Evolutionary conservation across 1,139 yeast species (phyloP).

Genomic region (Casaregolazyma suthepensis): DNA sequence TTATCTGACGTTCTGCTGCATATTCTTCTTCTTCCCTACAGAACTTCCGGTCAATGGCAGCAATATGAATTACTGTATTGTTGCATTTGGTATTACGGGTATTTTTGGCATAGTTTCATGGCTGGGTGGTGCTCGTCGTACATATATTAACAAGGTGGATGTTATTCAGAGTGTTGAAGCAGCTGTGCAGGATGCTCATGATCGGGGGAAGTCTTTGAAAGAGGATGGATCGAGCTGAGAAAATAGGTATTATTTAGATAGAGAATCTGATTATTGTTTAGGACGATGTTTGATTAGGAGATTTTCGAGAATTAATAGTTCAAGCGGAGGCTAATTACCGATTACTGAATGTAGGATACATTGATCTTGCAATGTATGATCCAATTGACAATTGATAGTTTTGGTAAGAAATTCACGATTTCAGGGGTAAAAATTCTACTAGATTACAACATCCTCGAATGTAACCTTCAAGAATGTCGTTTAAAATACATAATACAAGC

Average conservation of each 20-base stretch:
- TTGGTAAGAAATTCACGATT: too few relatives aligned
- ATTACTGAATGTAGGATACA: too few relatives aligned
- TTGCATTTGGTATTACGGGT: slow-evolving; percentile 33
- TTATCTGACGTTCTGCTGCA: slow-evolving; percentile 54
- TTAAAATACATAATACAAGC: slow-evolving; percentile 32
- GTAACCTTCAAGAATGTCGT: slow-evolving; percentile 31
- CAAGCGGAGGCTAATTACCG: too few relatives aligned
- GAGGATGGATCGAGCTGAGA: neutral
- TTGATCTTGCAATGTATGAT: slow-evolving; percentile 36
- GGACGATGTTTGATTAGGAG: too few relatives aligned
- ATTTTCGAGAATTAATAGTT: too few relatives aligned
- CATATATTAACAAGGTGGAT: slow-evolving; percentile 8
- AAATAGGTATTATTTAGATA: neutral
- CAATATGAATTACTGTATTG: slow-evolving; percentile 71
- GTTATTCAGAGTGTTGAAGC: slow-evolving; percentile 7
- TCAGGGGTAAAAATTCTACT: slow-evolving; percentile 33
- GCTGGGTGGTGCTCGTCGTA: slow-evolving; percentile 21
- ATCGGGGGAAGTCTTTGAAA: neutral
- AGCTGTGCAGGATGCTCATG: neutral
- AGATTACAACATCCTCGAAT: slow-evolving; percentile 33
- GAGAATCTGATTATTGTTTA: neutral
- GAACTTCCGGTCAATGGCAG: slow-evolving; percentile 56
- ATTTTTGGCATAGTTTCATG: slow-evolving; percentile 22
- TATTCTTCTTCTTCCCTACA: slow-evolving; percentile 69
- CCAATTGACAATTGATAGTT: slow-evolving; percentile 35